A percentile compares a stretch with the other conserved stretches of the same genome.
phyloP scores from a whole-genome alignment of 176 grass and related monocot species.

The Alopecurus myosuroides region DNA sequence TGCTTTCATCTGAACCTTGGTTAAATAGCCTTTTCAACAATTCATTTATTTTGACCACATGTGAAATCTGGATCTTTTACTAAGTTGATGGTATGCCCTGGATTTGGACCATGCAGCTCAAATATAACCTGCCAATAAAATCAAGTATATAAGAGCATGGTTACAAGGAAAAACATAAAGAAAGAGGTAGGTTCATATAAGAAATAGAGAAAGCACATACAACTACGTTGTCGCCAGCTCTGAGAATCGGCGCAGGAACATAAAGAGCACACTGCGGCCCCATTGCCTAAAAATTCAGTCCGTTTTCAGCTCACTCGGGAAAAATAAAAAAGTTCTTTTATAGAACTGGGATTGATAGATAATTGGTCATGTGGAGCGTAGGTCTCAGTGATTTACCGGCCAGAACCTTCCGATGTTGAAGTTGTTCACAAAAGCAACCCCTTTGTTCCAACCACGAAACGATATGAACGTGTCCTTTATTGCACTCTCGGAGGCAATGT shows the following conservation, averaged over 20 bases:
- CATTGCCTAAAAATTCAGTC: slow-evolving; percentile 33
- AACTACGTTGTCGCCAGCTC: slow-evolving; percentile 62
- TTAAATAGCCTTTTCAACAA: too few relatives aligned
- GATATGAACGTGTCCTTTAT: slow-evolving; percentile 95
- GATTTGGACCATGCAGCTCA: slow-evolving; percentile 58
- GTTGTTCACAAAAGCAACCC: slow-evolving; percentile 89
- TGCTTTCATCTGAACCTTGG: too few relatives aligned
- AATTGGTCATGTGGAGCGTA: neutral
- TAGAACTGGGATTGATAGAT: neutral
- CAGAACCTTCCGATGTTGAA: slow-evolving; percentile 98
- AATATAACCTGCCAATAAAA: slow-evolving; percentile 63
- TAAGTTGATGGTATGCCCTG: slow-evolving; percentile 48
- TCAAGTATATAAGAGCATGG: neutral
- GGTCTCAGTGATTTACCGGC: slow-evolving; percentile 58
- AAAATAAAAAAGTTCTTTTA: neutral
- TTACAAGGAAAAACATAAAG: neutral
- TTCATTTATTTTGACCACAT: slow-evolving; percentile 33
- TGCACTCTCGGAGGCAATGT: slow-evolving; percentile 32
- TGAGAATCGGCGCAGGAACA: slow-evolving; percentile 75
- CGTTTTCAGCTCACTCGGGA: slow-evolving; percentile 18
- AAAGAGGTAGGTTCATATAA: neutral
- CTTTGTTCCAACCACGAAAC: slow-evolving; percentile 94
- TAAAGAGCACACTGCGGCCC: slow-evolving; percentile 92
- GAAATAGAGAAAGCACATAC: slow-evolving; percentile 43
- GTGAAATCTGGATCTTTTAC: slow-evolving; percentile 76